Conservation (phyloP, 225 moss, liverwort and hornwort species). For the Sphagnum contortum region DNA sequence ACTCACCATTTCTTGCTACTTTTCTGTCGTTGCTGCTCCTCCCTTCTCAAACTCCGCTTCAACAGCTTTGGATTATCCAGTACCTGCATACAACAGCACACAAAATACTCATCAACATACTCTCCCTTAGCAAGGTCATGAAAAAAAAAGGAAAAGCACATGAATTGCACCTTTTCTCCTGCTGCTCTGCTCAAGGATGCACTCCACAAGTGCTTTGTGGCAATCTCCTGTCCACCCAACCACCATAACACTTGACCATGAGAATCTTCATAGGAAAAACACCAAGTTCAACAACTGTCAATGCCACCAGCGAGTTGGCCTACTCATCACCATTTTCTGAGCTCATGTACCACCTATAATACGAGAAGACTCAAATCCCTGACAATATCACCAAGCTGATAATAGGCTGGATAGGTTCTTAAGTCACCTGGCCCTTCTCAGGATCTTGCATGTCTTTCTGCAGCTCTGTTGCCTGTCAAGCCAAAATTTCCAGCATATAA, state of each 20-base stretch:
- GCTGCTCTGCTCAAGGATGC: constrained; percentile 86
- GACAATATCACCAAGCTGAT: neutral
- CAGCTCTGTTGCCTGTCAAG: constrained; percentile 64
- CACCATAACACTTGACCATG: no score
- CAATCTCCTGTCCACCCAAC: constrained; percentile 43
- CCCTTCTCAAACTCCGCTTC: constrained; percentile 85
- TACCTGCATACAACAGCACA: constrained; percentile 37
- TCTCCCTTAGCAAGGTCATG: neutral
- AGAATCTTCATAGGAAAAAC: no score
- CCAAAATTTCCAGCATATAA: neutral
- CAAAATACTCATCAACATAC: neutral
- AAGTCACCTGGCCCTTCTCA: constrained; percentile 70
- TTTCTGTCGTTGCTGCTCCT: constrained; percentile 62
- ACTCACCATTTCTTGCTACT: constrained; percentile 84
- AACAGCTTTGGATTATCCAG: constrained; percentile 87
- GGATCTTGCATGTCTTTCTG: constrained; percentile 87
- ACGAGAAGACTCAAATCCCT: no score
- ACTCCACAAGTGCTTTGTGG: constrained; percentile 76
- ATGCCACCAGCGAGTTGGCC: no score
- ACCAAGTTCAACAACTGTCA: no score
- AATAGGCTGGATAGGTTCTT: neutral
- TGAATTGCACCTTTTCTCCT: constrained; percentile 71
- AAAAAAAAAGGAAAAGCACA: neutral
- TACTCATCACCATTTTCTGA: no score
- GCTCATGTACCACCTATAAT: no score